Base-by-base conservation (phyloP, 2,329 filamentous ascomycete species). In the Paecilomyces dactylethromorphus region DNA sequence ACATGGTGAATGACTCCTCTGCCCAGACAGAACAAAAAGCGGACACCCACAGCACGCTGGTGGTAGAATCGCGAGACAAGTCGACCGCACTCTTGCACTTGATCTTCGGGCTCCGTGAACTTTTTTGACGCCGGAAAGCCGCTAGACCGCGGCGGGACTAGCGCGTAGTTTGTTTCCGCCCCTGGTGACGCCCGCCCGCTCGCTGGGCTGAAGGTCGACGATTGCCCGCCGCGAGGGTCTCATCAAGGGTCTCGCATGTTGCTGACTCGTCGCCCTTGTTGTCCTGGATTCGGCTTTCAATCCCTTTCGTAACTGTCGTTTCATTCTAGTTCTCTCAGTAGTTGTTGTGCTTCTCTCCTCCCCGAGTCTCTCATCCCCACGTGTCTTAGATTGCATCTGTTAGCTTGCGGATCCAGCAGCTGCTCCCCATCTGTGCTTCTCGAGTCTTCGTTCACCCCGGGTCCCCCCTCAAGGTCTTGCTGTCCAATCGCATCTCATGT, bases 1-100 rank as follows among this genome's bases (percentile, higher is more conserved):
- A 80, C 85, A 87, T 87, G 58, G 58, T 77, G 63, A 45, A 53
- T 4, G 22, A 54, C 21, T 51, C 49, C 52, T 31, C 51, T 55
- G 52, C n/a, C 29, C 29, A 51, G 58, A 56, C 54, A 56, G 49
- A 59, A 59, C 26, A 60, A 50, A 32, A 33, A 59, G 24, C 32
- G 52, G 53, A 49, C 22, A 35, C 57, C 57, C 62, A 56, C 56
- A 57, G 64, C 60, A 62, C 65, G 57, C 64, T 62, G 64, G 63
- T 65, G 63, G 64, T 61, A 56, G 32, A 63, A 55, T 57, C 64
- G 31, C 58, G 54, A 60, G 65, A 55, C 55, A 29, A 55, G 57
- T 53, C 61, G 55, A 56, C 55, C 1, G 56, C 51, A 56, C 55
- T 55, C 12, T 29, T n/a, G 56, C 57, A 54, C 54, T 55, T 54